phyloP scores from a whole-genome alignment of 305 asterid species.

The Fraxinus sp. region DNA sequence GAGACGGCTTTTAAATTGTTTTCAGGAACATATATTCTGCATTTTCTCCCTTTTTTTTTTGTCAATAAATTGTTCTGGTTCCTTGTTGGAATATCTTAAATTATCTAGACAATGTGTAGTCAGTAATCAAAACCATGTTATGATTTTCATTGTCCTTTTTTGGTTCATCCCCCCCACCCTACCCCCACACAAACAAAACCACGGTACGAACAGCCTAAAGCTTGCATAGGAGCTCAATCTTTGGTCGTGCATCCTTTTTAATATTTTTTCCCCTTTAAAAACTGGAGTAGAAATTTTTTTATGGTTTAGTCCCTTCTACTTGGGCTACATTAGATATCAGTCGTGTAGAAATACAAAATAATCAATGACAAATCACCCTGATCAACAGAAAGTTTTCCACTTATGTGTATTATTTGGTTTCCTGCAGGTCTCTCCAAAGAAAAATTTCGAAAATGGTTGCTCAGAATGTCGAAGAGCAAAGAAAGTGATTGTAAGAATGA shows the following conservation, averaged over 20 bases:
- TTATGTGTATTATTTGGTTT: not conserved
- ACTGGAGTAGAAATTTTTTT: not conserved
- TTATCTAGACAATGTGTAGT: not conserved
- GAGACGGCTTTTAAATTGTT: not conserved
- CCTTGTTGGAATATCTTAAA: not conserved
- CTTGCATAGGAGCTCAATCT: not conserved
- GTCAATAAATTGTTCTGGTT: not conserved
- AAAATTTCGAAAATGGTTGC: not conserved
- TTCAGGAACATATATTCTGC: not conserved
- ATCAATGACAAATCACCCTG: not conserved
- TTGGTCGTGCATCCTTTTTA: not conserved
- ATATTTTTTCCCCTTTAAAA: not conserved
- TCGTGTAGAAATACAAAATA: not conserved
- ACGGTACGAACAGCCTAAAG: not conserved
- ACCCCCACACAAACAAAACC: not conserved
- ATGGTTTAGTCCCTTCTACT: not conserved
- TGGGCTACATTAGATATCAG: not conserved
- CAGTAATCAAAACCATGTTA: not conserved
- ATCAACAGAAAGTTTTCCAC: not conserved
- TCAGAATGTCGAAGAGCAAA: not conserved
- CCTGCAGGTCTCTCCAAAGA: not conserved
- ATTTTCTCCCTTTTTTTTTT: not conserved
- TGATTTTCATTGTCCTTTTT: not conserved
- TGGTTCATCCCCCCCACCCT: not conserved
- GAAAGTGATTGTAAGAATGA: conserved; percentile 3